Evolutionary conservation across 805 yeast genomes (phyloP), one percentile per base, ranked within the genome.

Genomic region (Metschnikowia hibisci): DNA sequence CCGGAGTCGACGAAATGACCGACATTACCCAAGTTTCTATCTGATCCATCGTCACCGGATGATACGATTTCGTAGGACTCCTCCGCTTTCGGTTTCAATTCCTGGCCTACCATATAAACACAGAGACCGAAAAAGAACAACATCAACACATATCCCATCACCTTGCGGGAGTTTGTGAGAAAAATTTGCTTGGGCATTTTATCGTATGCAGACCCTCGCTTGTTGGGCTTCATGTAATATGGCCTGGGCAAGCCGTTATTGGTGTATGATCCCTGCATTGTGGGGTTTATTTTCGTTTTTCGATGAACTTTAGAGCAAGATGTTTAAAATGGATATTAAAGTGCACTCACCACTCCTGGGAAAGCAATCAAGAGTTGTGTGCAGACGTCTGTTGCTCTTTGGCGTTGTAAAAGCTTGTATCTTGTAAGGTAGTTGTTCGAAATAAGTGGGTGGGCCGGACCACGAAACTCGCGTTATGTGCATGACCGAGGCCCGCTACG

Each of bases 251-350:
- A 61, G 12, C 74, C 76, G 47, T 66, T 61, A 42, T 57, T 61
- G 41, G 65, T 66, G 51, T 70, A 67, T 10, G 68, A 56, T 29
- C 76, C 76, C 59, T 70, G 76, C 76, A 70, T 70, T n/a, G 32
- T 35, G 39, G 23, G 32, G 39, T 31, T 26, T 9, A n/a, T 3
- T 22, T 35, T 13, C 28, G n/a, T 23, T 27, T 27, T 11, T 20
- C 23, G 8, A 8, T 20, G 23, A 20, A 20, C 4, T 8, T 20
- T 20, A 6, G 8, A 6, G 23, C 23, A 20, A 20, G 23, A 20
- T 20, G 7, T 20, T 20, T 8, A 6, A 20, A 20, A 8, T 20
- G 23, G 23, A 8, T 20, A 8, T 20, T 20, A 6, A 20, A 8
- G 5, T 20, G 4, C 5, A 20, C 4, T 8, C 23, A 6, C 7